Conservation (phyloP, 441 rosid species). For the Bocquillonia castaneifolia region DNA sequence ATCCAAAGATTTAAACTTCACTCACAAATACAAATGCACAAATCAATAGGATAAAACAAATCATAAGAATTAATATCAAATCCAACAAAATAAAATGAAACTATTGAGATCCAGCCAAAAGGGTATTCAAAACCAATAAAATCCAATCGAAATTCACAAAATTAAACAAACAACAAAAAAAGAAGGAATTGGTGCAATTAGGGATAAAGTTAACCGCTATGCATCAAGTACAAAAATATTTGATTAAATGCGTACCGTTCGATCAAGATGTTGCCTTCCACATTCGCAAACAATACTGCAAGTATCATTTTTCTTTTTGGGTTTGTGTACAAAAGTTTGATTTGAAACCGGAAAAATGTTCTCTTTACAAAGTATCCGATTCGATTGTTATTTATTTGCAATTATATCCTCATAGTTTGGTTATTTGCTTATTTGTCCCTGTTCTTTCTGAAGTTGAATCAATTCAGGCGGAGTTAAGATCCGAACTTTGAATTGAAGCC, state of each 20-base stretch:
- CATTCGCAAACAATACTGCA: slow-evolving; percentile 74
- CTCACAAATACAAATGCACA: not conserved
- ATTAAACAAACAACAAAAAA: not conserved
- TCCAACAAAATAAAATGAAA: not conserved
- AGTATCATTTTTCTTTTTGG: slow-evolving; percentile 68
- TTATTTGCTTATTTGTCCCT: no score
- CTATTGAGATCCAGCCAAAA: slow-evolving; percentile 11
- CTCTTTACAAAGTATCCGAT: no score
- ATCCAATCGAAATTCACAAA: not conserved
- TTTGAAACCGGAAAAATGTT: no score
- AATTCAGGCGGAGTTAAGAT: no score
- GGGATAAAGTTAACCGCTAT: not conserved
- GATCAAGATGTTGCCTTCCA: slow-evolving; percentile 79
- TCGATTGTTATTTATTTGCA: no score
- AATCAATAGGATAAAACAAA: not conserved
- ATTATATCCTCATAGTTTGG: no score
- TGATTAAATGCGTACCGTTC: slow-evolving; percentile 54
- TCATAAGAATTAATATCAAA: not conserved
- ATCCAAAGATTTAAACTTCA: not conserved
- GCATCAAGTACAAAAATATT: not conserved
- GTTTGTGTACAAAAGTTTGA: no score
- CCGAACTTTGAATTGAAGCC: no score
- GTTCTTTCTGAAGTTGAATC: no score
- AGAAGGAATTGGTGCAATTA: slow-evolving; percentile 5
- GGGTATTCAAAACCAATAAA: not conserved